Percentiles rank a stretch among this genome's conserved stretches.
These are phyloP conservation scores for Canariomyces notabilis DNA, from an alignment of 2,329 filamentous ascomycete species.

Conservation along the genomic window DNA sequence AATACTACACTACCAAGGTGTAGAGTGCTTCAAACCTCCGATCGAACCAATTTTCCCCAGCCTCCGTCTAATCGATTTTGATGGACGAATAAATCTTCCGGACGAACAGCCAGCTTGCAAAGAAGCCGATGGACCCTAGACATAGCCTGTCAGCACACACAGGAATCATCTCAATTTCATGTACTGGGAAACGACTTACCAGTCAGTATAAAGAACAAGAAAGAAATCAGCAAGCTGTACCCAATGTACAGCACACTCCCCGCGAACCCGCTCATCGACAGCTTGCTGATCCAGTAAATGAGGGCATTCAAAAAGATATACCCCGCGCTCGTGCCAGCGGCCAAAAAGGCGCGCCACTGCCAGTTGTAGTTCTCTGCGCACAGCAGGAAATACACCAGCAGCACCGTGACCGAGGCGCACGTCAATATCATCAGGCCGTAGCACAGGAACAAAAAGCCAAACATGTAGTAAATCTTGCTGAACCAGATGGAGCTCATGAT, in stretches of 20 bases:
- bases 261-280: conserved; percentile 78
- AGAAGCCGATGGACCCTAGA: conserved; percentile 88
- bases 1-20: too few species aligned
- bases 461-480: conserved; percentile 99
- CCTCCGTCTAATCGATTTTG: conserved; percentile 75
- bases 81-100: conserved; percentile 95
- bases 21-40: conserved; percentile 12
- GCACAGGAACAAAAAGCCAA: conserved; percentile 96
- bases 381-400: conserved; percentile 94
- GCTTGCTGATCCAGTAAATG: conserved; percentile 83
- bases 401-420: conserved; percentile 81
- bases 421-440: conserved; percentile 97
- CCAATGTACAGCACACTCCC: conserved; percentile 89
- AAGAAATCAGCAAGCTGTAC: conserved; percentile 83
- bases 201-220: conserved; percentile 88
- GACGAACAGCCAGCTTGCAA: conserved; percentile 91
- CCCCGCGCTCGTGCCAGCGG: conserved; percentile 80
- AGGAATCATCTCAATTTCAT: background rate
- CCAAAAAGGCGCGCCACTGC: conserved; percentile 95
- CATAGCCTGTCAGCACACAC: conserved; percentile 4
- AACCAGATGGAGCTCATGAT: conserved; percentile 99
- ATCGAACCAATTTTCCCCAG: background rate
- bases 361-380: conserved; percentile 98
- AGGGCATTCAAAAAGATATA: conserved; percentile 93
- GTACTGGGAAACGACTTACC: conserved; percentile 70